Base-by-base conservation (phyloP, 176 grass and related monocot genomes). In the Zoysia japonica region DNA sequence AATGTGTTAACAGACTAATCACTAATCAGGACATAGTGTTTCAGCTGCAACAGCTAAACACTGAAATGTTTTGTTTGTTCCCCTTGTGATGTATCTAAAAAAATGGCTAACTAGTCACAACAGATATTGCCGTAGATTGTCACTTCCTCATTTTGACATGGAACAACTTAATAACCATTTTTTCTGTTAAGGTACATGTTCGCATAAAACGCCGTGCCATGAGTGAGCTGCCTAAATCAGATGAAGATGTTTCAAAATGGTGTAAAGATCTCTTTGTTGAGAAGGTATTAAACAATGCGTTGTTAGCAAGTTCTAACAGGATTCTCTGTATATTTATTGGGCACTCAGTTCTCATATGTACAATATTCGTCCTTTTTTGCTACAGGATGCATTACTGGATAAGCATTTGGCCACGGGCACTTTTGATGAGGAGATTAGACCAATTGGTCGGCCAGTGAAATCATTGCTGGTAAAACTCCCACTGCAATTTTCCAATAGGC, bases 231-330 rank as follows among this genome's bases (percentile, higher is more conserved):
- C 96, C 96, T 54, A 75, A 87, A 77, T 86, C 93, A 53, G 93
- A 93, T 9, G 93, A 97, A 4, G 90, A 89, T 71, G 85, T 97
- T 72, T 83, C 93, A 63, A 89, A 97, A 71, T 97, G 93, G 90
- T 97, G 90, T 78, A 93, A 86, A 84, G 93, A 97, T 71, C 71
- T 94, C 71, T 98, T 98, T 76, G 86, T 98, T 42, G 85, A 78
- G 4, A 98, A 98, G 96, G 96, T 85, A 89, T 45, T 67, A 15
- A 45, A 66, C 40, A 68, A 37, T 59, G 11, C 43, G 9, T 78
- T 79, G 65, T 73, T 10, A 79, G 47, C 72, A 7, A 11, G 2
- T 77, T 81, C 53, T 72, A 11, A 3, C 16, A 53, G 11, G 55
- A 67, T 78, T 5, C n/a, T 74, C 3, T 15, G 11, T 11, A 17